Conservation (phyloP, 140 eudicot species). For the Flaveria floridana region DNA sequence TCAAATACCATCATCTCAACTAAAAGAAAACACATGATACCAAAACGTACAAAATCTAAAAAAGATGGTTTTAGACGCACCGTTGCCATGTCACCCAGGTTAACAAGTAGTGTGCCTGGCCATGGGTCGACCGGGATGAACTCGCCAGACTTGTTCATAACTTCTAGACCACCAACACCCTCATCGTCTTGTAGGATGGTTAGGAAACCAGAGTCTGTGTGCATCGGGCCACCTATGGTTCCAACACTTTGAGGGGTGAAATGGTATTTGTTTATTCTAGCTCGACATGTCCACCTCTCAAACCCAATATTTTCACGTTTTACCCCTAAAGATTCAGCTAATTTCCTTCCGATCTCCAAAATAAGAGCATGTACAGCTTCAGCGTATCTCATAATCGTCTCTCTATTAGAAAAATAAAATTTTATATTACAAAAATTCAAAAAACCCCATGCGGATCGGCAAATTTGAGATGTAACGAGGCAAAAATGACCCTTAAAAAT, state of each 20-base stretch:
- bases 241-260: conserved; percentile 46
- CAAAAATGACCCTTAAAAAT: too few species aligned
- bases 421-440: too few species aligned
- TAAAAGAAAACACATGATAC: background rate
- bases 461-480: too few species aligned
- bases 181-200: conserved; percentile 51
- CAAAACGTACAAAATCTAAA: background rate
- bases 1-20: conserved; percentile 10
- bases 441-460: too few species aligned
- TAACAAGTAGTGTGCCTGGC: conserved; percentile 46
- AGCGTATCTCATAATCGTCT: conserved; percentile 40
- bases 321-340: conserved; percentile 39
- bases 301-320: conserved; percentile 23
- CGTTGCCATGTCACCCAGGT: conserved; percentile 43
- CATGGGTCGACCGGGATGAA: conserved; percentile 37
- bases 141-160: conserved; percentile 34
- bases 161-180: conserved; percentile 45
- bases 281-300: conserved; percentile 46
- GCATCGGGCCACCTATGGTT: conserved; percentile 41
- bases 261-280: conserved; percentile 46
- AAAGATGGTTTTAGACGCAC: conserved; percentile 24
- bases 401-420: conserved; percentile 23
- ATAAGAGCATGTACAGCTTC: conserved; percentile 35
- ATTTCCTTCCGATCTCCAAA: conserved; percentile 30
- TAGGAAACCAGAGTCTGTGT: conserved; percentile 52